Evolutionary conservation across 768 basidiomycete genomes (phyloP), one percentile per base, ranked within the genome.

Genomic region (Terana coerulea): DNA sequence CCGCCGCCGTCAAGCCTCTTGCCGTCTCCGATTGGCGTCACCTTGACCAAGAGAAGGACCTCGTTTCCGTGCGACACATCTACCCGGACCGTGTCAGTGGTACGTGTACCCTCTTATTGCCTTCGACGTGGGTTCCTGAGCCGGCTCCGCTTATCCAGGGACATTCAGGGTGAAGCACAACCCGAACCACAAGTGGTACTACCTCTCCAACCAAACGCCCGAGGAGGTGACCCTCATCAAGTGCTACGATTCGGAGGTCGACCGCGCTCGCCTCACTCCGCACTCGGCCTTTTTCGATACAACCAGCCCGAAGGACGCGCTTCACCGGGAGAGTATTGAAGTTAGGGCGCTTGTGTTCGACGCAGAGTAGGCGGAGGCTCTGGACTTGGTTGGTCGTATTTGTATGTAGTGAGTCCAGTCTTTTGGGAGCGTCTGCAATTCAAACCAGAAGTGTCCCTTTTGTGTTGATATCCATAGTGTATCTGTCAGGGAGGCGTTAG

Each of bases 221-320:
- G 68, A 72, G n/a, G 74, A 75, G 58, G 66, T 72, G 17, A 61
- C 64, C 15, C 54, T 75, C 7, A 71, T 75, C 62, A 75, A 75
- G 61, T 72, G 74, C 60, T 75, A 66, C 49, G 74, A 76, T 58
- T 74, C 75, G 29, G 64, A 69, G 55, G 58, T 59, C 34, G 67
- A 69, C 49, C 65, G 66, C 61, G 70, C 74, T 21, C 63, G 67
- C 25, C 56, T 75, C 47, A 73, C 74, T 3, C 72, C 74, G 19
- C 74, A 75, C 35, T 64, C 70, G 5, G 74, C 74, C 11, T 75
- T 75, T 60, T 43, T 52, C 49, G 72, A 75, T 52, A 47, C 49
- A 5, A 64, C 64, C 1, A 70, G 67, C 34, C 68, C 70, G 4
- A 34, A 42, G 25, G 65, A 69, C 17, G 69, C 69, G 2, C 72